Evolutionary conservation across 495 filamentous ascomycete genomes (phyloP).

Genomic region (Staphylotrichum tortipilum): DNA sequence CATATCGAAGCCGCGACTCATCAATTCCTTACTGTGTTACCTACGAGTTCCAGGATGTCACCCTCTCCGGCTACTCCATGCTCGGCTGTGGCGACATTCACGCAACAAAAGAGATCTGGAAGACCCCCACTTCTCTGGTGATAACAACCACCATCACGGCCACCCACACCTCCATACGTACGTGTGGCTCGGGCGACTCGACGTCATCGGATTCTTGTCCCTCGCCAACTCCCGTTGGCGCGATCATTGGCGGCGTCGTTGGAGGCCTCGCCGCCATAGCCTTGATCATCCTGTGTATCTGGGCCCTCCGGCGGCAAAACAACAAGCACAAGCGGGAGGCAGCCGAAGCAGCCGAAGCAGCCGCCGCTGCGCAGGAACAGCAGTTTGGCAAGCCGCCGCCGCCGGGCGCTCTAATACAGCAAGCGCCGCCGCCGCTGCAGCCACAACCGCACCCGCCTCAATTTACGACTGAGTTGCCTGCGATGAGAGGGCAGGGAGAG

Average conservation of each 20-base stretch:
- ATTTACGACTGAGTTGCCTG: conserved; percentile 14
- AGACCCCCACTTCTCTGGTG: conserved; percentile 2
- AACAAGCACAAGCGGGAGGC: background rate
- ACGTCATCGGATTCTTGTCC: too few relatives aligned
- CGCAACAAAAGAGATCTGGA: conserved; percentile 22
- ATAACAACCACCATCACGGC: background rate
- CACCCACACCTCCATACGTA: background rate
- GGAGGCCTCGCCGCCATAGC: conserved; percentile 6
- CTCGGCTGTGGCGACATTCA: conserved; percentile 23
- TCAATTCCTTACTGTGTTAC: conserved; percentile 21
- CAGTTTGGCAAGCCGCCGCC: background rate
- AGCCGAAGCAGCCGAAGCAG: background rate
- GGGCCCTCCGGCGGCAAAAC: background rate
- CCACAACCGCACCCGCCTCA: background rate
- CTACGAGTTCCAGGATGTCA: conserved; percentile 12
- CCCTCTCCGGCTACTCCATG: conserved; percentile 16
- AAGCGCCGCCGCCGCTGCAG: conserved; percentile 10
- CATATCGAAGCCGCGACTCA: conserved; percentile 11
- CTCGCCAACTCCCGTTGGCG: conserved; percentile 11
- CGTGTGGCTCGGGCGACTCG: background rate
- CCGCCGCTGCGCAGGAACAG: background rate
- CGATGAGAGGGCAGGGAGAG: conserved; percentile 19
- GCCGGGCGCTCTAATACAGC: background rate
- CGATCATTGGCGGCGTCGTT: conserved; percentile 12
- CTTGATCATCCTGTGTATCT: conserved; percentile 5